Base-by-base conservation (phyloP, 73 alveolate genomes). In the Breviolum minutum region DNA sequence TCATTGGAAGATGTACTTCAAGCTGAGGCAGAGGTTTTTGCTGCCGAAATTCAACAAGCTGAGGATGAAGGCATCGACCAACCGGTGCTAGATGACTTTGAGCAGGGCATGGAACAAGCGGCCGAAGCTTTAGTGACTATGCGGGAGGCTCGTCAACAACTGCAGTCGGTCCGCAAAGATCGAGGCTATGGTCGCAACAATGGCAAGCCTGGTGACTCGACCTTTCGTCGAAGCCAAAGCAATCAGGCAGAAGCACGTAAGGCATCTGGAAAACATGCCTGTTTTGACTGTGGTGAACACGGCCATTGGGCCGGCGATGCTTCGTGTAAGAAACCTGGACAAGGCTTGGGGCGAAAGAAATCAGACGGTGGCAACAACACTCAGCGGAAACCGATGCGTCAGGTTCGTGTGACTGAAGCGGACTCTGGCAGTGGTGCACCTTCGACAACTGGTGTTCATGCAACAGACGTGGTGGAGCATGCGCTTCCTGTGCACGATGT, bases 241-340 rank as follows among this genome's bases (percentile, higher is more conserved):
- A 30, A 30, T 0, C 26, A 30, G 1, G 29, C 81, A 12, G 30
- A 8, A 0, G 27, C 40, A 6, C 91, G 40, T 2, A 40, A 82
- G n/a, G 71, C 14, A 22, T 40, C 61, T 19, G 91, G 71, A 2
- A 74, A 17, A 12, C 91, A 82, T 19, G 73, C 91, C 48, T 82
- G 91, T 73, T 82, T 82, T 7, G 91, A 82, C 24, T 82, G 91
- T 32, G 54, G 54, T 7, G 30, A 40, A 71, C 91, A 30, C 0
- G 91, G 91, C 2, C 91, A 82, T 82, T 82, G 68, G 91, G 68
- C 91, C 40, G 91, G 91, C 61, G 91, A 82, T 30, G 7, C 48
- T 26, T 60, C 6, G 16, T 82, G 91, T 48, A 26, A 30, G 1
- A 24, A 40, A 1, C 91, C 91, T 82, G 91, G 91, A 0, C 54